Percentiles rank a stretch among this genome's conserved stretches.
Conservation (phyloP, 1,139 yeast genomes). For the Kluyveromyces marxianus region DNA sequence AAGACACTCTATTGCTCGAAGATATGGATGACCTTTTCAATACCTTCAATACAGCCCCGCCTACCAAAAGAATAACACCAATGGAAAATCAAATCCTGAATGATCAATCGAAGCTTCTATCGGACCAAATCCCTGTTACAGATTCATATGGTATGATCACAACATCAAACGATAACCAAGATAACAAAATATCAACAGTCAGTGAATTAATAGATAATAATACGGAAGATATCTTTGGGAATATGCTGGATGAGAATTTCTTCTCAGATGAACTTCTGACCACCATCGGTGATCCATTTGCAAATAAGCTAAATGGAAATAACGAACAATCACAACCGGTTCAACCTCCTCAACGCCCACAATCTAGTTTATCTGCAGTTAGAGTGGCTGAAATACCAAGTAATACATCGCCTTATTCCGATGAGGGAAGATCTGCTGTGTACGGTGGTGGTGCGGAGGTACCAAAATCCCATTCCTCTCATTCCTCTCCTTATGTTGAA, state of each 20-base stretch:
- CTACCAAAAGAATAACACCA: background rate
- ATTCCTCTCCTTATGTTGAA: background rate
- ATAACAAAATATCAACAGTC: conserved; percentile 4
- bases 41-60: background rate
- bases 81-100: background rate
- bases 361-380: background rate
- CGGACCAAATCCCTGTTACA: background rate
- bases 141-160: background rate
- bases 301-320: background rate
- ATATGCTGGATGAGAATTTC: conserved; percentile 6
- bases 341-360: background rate
- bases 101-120: background rate
- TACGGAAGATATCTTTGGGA: conserved; percentile 8
- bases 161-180: background rate
- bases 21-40: conserved; percentile 2
- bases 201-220: conserved; percentile 17
- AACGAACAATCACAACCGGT: background rate
- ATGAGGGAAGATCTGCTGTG: background rate
- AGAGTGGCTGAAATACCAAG: background rate
- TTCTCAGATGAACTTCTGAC: conserved; percentile 9
- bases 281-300: conserved; percentile 5
- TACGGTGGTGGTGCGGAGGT: background rate
- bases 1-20: conserved; percentile 4
- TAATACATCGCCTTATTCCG: background rate
- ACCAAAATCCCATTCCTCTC: too few species aligned